Percentiles rank a stretch among this genome's conserved stretches.
These are phyloP conservation scores for Pulveroboletus sp. DNA, from an alignment of 768 basidiomycete species.

Conservation along the genomic window DNA sequence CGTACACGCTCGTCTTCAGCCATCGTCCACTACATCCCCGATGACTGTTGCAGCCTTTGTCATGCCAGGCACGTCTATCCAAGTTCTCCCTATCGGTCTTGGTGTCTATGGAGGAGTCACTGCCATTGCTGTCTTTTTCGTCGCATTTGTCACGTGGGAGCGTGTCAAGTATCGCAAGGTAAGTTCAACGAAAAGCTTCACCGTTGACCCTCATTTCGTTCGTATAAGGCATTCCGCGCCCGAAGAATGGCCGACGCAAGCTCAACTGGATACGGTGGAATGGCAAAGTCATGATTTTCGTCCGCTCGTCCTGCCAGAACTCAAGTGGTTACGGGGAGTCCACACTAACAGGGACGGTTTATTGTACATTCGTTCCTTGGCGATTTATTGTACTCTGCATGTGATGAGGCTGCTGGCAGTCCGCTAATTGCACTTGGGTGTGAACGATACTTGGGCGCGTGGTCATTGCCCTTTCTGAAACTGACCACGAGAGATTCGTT, in stretches of 20 bases:
- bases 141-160: slow-evolving; percentile 83
- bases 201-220: neutral
- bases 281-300: slow-evolving; percentile 18
- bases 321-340: neutral
- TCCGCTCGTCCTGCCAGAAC: too few relatives aligned
- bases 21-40: slow-evolving; percentile 29
- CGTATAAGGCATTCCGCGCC: slow-evolving; percentile 62
- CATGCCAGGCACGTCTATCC: slow-evolving; percentile 68
- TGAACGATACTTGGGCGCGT: neutral
- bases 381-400: neutral
- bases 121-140: slow-evolving; percentile 74
- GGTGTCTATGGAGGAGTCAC: slow-evolving; percentile 84
- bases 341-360: neutral
- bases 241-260: slow-evolving; percentile 66
- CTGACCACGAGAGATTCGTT: too few relatives aligned
- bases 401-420: neutral
- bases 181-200: slow-evolving; percentile 11
- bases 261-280: slow-evolving; percentile 57
- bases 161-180: slow-evolving; percentile 84
- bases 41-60: slow-evolving; percentile 40
- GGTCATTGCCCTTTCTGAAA: too few relatives aligned
- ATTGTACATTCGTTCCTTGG: slow-evolving; percentile 5
- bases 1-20: neutral
- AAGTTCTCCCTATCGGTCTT: slow-evolving; percentile 77
- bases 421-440: neutral